These are phyloP conservation scores for Phytophthora kernoviae DNA, from an alignment of 352 stramenopile genomes.

Conservation along the genomic window DNA sequence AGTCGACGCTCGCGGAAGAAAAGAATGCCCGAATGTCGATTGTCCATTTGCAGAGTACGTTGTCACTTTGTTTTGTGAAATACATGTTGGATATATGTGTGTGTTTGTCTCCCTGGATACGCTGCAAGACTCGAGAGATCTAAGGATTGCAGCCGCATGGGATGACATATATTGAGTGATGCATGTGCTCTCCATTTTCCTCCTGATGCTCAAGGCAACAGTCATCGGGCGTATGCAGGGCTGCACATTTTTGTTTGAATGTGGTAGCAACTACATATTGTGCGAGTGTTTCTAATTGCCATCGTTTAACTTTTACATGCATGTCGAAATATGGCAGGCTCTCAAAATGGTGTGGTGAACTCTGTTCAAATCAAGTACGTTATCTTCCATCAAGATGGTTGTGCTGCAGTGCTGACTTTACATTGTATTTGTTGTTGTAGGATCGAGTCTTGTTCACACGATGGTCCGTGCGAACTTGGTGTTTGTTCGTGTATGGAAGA, in stretches of 20 bases:
- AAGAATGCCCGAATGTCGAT: constrained; percentile 70
- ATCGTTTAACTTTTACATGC: constrained; percentile 1
- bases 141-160: constrained; percentile 48
- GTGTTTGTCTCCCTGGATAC: constrained; percentile 64
- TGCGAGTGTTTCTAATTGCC: neutral
- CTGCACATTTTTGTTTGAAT: constrained; percentile 28
- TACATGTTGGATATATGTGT: constrained; percentile 17
- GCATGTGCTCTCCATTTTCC: constrained; percentile 26
- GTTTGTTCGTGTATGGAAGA: constrained; percentile 90
- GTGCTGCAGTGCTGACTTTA: neutral
- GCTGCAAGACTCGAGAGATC: constrained; percentile 43
- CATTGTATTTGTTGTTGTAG: constrained; percentile 19
- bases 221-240: constrained; percentile 26
- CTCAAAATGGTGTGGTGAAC: constrained; percentile 47
- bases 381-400: neutral
- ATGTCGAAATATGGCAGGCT: constrained; percentile 28
- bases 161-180: constrained; percentile 51
- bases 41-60: constrained; percentile 72
- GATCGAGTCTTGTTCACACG: constrained; percentile 89
- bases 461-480: constrained; percentile 78
- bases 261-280: neutral
- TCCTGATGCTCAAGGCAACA: constrained; percentile 33
- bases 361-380: constrained; percentile 61
- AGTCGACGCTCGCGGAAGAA: constrained; percentile 54
- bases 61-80: constrained; percentile 5